A percentile compares a stretch with the other conserved stretches of the same genome.
These are phyloP conservation scores for Leishmania tarentolae DNA, from an alignment of 208 protist genomes.

Conservation along the genomic window DNA sequence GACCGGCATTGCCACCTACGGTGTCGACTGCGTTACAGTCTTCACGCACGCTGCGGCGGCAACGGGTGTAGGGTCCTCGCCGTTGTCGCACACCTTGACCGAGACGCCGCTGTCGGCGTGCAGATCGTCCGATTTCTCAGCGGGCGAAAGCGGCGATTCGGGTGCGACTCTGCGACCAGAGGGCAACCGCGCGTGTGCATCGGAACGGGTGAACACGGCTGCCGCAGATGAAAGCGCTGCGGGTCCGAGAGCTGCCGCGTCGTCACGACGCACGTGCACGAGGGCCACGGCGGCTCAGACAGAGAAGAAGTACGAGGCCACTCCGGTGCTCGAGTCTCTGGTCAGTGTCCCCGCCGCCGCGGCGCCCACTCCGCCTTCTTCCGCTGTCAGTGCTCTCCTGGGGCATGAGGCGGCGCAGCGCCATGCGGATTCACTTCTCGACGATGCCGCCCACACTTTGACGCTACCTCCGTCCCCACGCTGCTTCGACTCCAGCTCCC, in stretches of 20 bases:
- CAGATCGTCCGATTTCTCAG: neutral
- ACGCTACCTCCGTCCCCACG: constrained; percentile 11
- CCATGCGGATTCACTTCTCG: neutral
- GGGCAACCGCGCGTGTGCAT: neutral
- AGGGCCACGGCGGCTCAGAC: neutral
- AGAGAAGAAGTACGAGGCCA: neutral
- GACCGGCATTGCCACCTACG: constrained; percentile 63
- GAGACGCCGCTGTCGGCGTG: neutral
- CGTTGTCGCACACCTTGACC: neutral
- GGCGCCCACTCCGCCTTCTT: neutral
- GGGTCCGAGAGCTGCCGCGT: neutral
- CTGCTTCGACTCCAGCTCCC: constrained; percentile 69
- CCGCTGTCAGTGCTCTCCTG: neutral
- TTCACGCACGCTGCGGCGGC: constrained; percentile 19
- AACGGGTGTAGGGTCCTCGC: neutral
- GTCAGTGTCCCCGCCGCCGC: neutral
- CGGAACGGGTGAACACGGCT: neutral
- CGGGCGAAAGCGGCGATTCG: neutral
- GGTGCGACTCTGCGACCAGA: neutral
- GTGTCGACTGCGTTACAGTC: constrained; percentile 52
- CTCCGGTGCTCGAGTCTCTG: neutral
- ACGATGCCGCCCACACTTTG: neutral
- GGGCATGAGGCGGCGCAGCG: neutral
- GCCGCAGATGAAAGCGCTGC: neutral
- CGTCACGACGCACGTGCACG: too few relatives aligned